Percentiles rank a stretch among this genome's conserved stretches.
phyloP scores from a whole-genome alignment of 169 alveolate genomes.

The Ichthyophthirius multifiliis region DNA sequence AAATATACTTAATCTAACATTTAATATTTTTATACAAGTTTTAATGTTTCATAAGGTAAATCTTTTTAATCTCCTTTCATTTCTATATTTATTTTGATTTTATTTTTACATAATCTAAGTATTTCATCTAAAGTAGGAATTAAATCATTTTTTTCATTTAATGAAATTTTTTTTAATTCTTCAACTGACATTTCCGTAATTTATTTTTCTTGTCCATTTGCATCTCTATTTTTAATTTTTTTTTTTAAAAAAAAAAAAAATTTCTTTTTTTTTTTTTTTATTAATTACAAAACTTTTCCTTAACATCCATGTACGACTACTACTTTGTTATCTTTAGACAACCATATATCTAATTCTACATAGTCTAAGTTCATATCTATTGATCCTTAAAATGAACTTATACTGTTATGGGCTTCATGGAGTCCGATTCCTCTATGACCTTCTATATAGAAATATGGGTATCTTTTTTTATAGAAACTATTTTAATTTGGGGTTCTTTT shows the following conservation, averaged over 20 bases:
- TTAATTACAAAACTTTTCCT: background rate
- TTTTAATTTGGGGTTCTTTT: no score
- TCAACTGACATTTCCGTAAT: background rate
- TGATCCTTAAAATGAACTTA: background rate
- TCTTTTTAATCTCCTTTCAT: background rate
- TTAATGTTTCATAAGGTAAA: background rate
- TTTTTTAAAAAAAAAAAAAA: background rate
- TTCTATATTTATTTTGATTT: background rate
- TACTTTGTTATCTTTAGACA: background rate
- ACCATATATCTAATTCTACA: constrained; percentile 6
- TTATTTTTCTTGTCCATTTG: background rate
- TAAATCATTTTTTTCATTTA: background rate
- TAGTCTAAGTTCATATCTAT: background rate
- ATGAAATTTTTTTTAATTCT: background rate
- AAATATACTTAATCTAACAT: background rate
- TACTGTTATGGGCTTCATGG: background rate
- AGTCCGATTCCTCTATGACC: background rate
- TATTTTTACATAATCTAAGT: background rate
- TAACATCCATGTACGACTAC: background rate
- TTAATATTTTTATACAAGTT: background rate
- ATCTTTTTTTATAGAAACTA: no score
- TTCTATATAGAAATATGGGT: no score
- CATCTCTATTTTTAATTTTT: background rate
- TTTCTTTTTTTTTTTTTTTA: background rate
- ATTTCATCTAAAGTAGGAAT: background rate